Evolutionary conservation across 805 yeast species (phyloP), one percentile per base, ranked within the genome.

Genomic region (Cyberlindnera bimundalis): DNA sequence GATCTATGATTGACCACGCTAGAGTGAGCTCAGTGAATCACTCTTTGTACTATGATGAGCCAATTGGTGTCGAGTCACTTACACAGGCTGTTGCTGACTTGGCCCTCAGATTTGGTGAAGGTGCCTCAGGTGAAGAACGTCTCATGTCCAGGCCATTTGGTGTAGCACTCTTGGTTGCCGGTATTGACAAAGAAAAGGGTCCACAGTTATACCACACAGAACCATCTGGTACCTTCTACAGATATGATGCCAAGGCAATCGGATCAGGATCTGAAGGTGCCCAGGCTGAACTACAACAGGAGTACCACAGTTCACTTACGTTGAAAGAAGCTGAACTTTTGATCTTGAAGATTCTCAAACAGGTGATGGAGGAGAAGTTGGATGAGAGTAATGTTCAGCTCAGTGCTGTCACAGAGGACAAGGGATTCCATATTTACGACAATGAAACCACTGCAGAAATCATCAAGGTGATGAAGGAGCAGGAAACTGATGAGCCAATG

Each of bases 251-350:
- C 21, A 95, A 93, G 68, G 99, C 99, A 11, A 93, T 95, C 57
- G 99, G 99, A 12, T 86, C 96, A 2, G 99, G 99, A 16, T 85
- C 96, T 13, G 99, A 93, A 67, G 99, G 99, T 50, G 99, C 99
- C 2, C 99, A 95, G 67, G 84, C 96, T 2, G 99, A 93, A 65
- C 73, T 93, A 59, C 96, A 90, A 65, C 91, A 90, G 59, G 96
- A 93, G 67, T 93, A 93, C 68, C 98, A 91, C 67, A 83, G 83
- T 51, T 86, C 96, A 16, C 73, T 93, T 56, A 88, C 97, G 12
- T 70, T 93, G 53, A 79, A 81, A 52, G 99, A 95, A 62, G 99
- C 98, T 8, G 98, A 93, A 71, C 66, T 85, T 31, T 72, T 93
- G 59, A 83, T 90, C 6, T 74, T 93, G 59, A 90, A 89, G 68